Evolutionary conservation across 2,329 filamentous ascomycete genomes (phyloP), one percentile per base, ranked within the genome.

Genomic region (Claviceps quebecensis): DNA sequence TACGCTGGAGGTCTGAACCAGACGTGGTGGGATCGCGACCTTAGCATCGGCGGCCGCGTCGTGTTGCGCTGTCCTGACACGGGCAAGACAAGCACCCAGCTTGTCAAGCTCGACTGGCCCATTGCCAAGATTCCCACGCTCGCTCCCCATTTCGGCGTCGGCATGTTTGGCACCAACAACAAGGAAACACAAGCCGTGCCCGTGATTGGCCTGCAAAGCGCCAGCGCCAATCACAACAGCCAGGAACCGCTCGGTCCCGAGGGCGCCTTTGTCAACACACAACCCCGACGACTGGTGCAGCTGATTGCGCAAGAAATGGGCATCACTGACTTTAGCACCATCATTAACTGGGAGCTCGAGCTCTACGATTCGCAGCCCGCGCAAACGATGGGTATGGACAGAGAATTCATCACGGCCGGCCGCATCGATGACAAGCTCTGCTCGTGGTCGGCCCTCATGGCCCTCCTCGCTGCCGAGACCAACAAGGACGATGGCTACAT

Each of bases 351-450:
- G 93, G 93, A 98, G 64, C 80, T 97, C 39, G 93, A 98, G 70
- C 83, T 98, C 36, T 98, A 85, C 64, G 93, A 97, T 68, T 79
- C 80, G 4, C 89, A 96, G 65, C 87, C 90, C 8, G 90, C 90
- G 1, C 81, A 84, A 41, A 77, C 88, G 17, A 84, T 87, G 57
- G 93, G 93, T 13, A 68, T 98, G 52, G 87, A 95, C 60, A 87
- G 85, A 65, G 91, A 97, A 60, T 84, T 98, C 65, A 95, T 98
- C 68, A 95, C 91, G 57, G 91, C 87, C 8, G 90, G 91, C 53
- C 85, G 93, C 50, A 93, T 97, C 58, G 93, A 98, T 65, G 93
- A 98, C 71, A 97, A 96, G 73, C 83, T 98, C 46, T 97, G 93
- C 75, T 94, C 87, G 36, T 97, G 88, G 83, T 81, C 89, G 7